A percentile compares a stretch with the other conserved stretches of the same genome.
Conservation (phyloP, 169 alveolate species). For the Eimeria tenella region DNA sequence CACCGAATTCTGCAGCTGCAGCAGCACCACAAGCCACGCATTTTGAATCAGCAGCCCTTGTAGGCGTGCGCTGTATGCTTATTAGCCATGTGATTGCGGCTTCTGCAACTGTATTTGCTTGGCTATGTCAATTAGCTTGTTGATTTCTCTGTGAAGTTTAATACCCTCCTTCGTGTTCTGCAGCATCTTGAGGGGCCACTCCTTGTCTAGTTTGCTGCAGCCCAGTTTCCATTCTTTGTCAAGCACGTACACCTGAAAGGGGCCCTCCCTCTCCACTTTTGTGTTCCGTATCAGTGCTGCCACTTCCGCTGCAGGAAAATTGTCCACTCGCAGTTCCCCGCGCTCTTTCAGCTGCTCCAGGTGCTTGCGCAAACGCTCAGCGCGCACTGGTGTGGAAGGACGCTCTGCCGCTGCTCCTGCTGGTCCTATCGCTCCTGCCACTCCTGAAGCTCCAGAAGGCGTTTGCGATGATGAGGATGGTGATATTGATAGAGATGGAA, state of each 20-base stretch:
- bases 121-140: conserved; percentile 34
- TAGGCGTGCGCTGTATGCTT: not conserved
- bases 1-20: too few relatives aligned
- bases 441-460: too few relatives aligned
- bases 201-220: conserved; percentile 36
- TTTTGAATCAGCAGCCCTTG: too few relatives aligned
- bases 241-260: conserved; percentile 33
- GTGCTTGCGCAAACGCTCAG: conserved; percentile 34
- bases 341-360: not conserved
- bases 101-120: not conserved
- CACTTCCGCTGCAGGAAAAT: conserved; percentile 60
- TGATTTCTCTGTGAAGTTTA: conserved; percentile 34
- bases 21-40: too few relatives aligned
- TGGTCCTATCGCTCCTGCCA: not conserved
- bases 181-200: conserved; percentile 55
- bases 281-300: not conserved
- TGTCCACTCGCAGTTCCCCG: conserved; percentile 23
- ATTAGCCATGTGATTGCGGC: too few relatives aligned
- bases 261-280: conserved; percentile 54
- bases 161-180: conserved; percentile 52
- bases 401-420: conserved; percentile 9
- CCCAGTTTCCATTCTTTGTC: conserved; percentile 57
- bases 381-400: conserved; percentile 49
- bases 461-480: too few relatives aligned
- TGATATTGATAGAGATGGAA: too few relatives aligned